Conservation (phyloP, 257 asterid genomes). For the Solanum arcanum region DNA sequence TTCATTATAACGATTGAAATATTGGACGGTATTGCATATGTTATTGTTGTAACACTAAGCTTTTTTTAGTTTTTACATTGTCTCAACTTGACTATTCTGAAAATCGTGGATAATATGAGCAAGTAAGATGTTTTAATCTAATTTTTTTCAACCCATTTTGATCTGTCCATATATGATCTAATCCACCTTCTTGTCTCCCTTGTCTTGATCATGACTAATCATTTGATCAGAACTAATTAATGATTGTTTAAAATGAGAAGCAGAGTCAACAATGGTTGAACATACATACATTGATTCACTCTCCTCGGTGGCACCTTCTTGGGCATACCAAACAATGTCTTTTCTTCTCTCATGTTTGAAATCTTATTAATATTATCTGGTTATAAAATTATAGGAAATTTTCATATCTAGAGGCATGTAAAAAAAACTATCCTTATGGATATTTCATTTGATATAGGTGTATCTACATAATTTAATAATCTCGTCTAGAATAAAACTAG, state of each 20-base stretch:
- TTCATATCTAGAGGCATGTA: fast-evolving
- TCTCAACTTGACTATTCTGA: background rate
- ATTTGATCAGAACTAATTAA: too few relatives aligned
- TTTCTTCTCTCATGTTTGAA: background rate
- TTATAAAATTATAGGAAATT: too few relatives aligned
- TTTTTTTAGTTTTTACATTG: background rate
- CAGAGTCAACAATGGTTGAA: too few relatives aligned
- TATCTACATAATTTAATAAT: too few relatives aligned
- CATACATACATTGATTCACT: background rate
- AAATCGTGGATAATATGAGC: background rate
- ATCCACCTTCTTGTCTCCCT: background rate
- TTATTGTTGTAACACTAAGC: background rate
- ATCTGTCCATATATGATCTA: background rate
- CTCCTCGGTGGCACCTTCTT: background rate
- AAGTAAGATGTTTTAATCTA: background rate
- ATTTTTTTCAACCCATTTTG: background rate
- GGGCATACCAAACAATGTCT: background rate
- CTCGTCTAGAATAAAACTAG: background rate
- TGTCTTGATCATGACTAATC: background rate
- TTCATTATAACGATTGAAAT: background rate
- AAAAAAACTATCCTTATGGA: too few relatives aligned
- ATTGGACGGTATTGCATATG: background rate
- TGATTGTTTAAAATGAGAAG: too few relatives aligned
- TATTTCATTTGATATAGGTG: too few relatives aligned
- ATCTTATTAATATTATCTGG: too few relatives aligned